Evolutionary conservation across 176 grass and related monocot species (phyloP).

Genomic region (Eleusine indica): DNA sequence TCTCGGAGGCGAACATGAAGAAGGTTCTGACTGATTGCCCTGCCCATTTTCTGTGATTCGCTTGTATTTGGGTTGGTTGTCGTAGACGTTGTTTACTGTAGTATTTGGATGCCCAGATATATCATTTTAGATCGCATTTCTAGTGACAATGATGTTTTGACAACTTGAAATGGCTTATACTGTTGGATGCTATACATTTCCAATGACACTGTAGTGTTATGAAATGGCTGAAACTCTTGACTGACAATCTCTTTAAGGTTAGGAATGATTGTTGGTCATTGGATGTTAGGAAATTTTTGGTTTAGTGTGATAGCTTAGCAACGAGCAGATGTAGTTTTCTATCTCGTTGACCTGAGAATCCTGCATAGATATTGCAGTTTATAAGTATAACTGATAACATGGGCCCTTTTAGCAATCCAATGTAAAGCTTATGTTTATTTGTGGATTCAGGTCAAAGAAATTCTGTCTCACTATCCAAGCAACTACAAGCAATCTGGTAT

Average conservation of each 20-base stretch:
- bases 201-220: background rate
- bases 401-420: background rate
- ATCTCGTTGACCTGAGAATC: background rate
- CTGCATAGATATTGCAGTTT: background rate
- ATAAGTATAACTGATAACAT: background rate
- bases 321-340: background rate
- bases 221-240: background rate
- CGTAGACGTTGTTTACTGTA: background rate
- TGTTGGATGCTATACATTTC: conserved; percentile 11
- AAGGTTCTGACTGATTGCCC: conserved; percentile 50
- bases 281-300: background rate
- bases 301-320: background rate
- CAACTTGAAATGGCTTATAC: background rate
- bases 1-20: conserved; percentile 69
- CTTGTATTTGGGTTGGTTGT: conserved; percentile 4
- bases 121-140: conserved; percentile 13
- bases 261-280: background rate
- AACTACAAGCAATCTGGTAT: conserved; percentile 98
- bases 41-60: conserved; percentile 5
- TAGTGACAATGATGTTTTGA: background rate
- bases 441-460: conserved; percentile 68
- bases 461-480: conserved; percentile 85
- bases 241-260: conserved; percentile 7
- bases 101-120: conserved; percentile 20
- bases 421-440: background rate